Evolutionary conservation across 148 eudicot species (phyloP), one percentile per base, ranked within the genome.

Genomic region (Arctostaphylos glauca): DNA sequence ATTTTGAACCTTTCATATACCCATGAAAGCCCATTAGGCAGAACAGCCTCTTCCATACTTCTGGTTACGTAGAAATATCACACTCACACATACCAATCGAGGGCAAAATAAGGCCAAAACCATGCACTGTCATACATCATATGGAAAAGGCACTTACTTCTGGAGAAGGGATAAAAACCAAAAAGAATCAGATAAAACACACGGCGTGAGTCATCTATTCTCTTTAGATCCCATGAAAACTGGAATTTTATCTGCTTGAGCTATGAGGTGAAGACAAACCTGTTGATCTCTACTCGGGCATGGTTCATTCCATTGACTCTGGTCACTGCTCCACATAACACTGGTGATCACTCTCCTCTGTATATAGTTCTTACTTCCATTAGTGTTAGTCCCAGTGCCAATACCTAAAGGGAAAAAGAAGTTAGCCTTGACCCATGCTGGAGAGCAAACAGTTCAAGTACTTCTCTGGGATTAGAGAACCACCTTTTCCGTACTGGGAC

Each of bases 401-500:
- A 23, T 78, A 55, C 81, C 77, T 70, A 25, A 55, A 52, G 41
- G 54, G 18, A 56, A 2, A 60, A 19, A 52, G 52, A 62, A 23
- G 43, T 25, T 66, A 46, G 38, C n/a, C 9, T 7, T 71, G 50
- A 72, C 52, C 56, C 74, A 59, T 41, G 74, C 9, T 49, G 77
- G 47, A n/a, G 6, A 53, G 66, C 48, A 67, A 19, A 70, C 53
- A 53, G 13, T 72, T 71, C 10, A 71, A 73, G 25, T 50, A 10
- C 62, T 41, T 77, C 44, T 50, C 66, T 41, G 54, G 53, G 46
- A 19, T 59, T 12, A 74, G 47, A 49, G 47, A 15, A 66, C 52
- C 55, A 75, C 80, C 86, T 84, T 23, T 52, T 72, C 18, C 5
- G n/a, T 44, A 12, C 9, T 83, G 59, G 72, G 31, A 50, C 47